A percentile compares a stretch with the other conserved stretches of the same genome.
phyloP scores from a whole-genome alignment of 2,329 filamentous ascomycete species.

The Paecilomyces sp. region DNA sequence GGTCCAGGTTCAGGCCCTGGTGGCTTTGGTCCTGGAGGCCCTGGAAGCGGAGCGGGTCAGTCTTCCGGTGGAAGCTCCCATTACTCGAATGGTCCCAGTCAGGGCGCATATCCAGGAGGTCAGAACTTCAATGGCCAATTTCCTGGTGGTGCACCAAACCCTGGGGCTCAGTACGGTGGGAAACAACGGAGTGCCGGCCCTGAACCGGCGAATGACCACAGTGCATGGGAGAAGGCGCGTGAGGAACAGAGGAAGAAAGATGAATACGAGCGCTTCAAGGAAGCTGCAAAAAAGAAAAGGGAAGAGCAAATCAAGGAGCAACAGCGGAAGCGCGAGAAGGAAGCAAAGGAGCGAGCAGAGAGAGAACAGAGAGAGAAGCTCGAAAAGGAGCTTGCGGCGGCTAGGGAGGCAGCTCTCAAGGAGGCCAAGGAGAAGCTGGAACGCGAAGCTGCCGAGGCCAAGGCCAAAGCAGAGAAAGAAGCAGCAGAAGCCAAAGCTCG shows the following conservation, averaged over 20 bases:
- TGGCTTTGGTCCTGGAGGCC: conserved; percentile 21
- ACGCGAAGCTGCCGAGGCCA: conserved; percentile 18
- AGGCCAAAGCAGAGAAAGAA: conserved; percentile 9
- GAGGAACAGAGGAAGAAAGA: conserved; percentile 3
- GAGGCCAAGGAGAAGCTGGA: conserved; percentile 21
- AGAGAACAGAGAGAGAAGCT: conserved; percentile 33
- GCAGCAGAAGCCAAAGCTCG: conserved; percentile 15
- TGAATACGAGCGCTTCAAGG: conserved; percentile 8
- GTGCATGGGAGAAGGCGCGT: conserved; percentile 2
- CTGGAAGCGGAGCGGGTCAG: conserved; percentile 14
- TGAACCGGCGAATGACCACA: conserved; percentile 10
- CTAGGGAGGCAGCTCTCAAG: conserved; percentile 8
- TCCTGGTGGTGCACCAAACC: conserved; percentile 17
- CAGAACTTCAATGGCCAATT: conserved; percentile 22
- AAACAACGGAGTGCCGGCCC: conserved; percentile 24
- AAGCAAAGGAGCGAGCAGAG: conserved; percentile 33
- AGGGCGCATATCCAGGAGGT: conserved; percentile 17
- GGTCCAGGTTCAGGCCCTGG: conserved; percentile 3
- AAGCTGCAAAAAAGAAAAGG: conserved; percentile 7
- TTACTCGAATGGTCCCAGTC: conserved; percentile 11
- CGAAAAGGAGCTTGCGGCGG: conserved; percentile 22
- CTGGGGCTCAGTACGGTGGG: conserved; percentile 24
- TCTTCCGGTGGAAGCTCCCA: conserved; percentile 12
- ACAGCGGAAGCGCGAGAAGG: conserved; percentile 30
- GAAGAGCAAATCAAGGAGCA: conserved; percentile 24